Evolutionary conservation across 2,329 filamentous ascomycete genomes (phyloP).

Genomic region (Colletotrichum graminicola): DNA sequence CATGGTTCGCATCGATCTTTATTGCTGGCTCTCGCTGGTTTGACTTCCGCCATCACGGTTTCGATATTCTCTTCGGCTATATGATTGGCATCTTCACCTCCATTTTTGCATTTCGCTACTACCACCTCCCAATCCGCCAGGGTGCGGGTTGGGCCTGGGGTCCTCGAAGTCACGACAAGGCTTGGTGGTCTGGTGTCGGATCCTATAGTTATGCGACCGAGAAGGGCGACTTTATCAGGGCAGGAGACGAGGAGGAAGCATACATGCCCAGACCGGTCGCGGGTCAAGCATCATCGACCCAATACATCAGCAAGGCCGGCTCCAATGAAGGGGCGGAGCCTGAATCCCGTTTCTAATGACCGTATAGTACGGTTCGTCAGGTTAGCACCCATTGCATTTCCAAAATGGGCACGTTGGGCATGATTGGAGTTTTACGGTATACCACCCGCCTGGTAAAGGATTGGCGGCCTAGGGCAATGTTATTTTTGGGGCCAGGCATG

Average conservation of each 20-base stretch:
- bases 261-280: slow-evolving; percentile 26
- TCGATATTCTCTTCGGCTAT: slow-evolving; percentile 90
- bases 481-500: slow-evolving; percentile 18
- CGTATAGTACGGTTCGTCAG: not conserved
- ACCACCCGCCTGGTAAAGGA: slow-evolving; percentile 29
- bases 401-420: slow-evolving; percentile 24
- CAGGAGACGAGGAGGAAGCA: slow-evolving; percentile 50
- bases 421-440: slow-evolving; percentile 40
- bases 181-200: slow-evolving; percentile 83
- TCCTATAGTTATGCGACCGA: slow-evolving; percentile 67
- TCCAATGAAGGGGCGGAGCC: slow-evolving; percentile 28
- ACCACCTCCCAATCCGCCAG: slow-evolving; percentile 82
- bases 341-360: slow-evolving; percentile 30
- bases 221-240: slow-evolving; percentile 47
- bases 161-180: slow-evolving; percentile 76
- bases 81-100: slow-evolving; percentile 79
- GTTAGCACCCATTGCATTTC: slow-evolving; percentile 17
- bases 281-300: slow-evolving; percentile 29
- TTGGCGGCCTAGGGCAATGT: slow-evolving; percentile 24
- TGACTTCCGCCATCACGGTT: slow-evolving; percentile 91
- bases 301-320: slow-evolving; percentile 30
- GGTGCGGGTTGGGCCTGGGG: slow-evolving; percentile 94
- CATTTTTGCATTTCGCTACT: slow-evolving; percentile 84
- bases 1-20: slow-evolving; percentile 81
- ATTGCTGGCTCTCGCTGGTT: slow-evolving; percentile 89